A percentile compares a stretch with the other conserved stretches of the same genome.
Conservation (phyloP, 2,329 filamentous ascomycete species). For the Colletotrichum acutatum region DNA sequence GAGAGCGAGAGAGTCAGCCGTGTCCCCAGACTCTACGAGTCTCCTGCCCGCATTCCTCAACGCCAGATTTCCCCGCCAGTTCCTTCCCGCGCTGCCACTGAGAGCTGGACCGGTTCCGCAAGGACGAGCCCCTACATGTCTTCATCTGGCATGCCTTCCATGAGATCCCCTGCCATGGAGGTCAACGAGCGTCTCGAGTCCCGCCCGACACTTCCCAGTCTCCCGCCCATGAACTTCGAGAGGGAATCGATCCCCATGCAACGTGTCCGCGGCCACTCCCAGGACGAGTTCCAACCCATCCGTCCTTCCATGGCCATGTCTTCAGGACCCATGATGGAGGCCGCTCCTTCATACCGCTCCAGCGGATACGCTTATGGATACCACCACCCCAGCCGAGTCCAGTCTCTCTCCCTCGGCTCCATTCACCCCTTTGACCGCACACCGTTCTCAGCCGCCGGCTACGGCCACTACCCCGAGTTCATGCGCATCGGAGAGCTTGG, state of each 20-base stretch:
- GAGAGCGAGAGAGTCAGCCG: constrained; percentile 54
- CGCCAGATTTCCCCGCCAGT: constrained; percentile 50
- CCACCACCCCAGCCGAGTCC: constrained; percentile 56
- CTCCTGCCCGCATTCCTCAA: constrained; percentile 44
- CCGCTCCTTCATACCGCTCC: constrained; percentile 46
- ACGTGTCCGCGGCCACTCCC: constrained; percentile 45
- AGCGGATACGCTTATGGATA: constrained; percentile 51
- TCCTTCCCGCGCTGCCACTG: constrained; percentile 41
- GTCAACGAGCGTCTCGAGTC: constrained; percentile 48
- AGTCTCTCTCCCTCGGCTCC: constrained; percentile 59
- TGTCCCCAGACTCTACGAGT: constrained; percentile 59
- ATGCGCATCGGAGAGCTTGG: constrained; percentile 54
- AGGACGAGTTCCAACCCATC: constrained; percentile 49
- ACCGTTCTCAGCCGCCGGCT: constrained; percentile 54
- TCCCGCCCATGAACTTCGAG: constrained; percentile 53
- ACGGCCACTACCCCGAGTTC: constrained; percentile 56
- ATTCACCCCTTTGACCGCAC: constrained; percentile 55
- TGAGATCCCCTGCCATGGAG: constrained; percentile 46
- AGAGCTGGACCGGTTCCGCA: constrained; percentile 49
- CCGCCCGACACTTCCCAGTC: constrained; percentile 52
- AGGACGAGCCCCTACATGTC: constrained; percentile 48
- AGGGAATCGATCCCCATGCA: constrained; percentile 45
- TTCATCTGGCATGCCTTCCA: constrained; percentile 44
- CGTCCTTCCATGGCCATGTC: constrained; percentile 43
- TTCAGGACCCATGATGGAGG: constrained; percentile 45